These are phyloP conservation scores for Verticillium longisporum DNA, from an alignment of 2,329 filamentous ascomycete genomes.

Conservation along the genomic window DNA sequence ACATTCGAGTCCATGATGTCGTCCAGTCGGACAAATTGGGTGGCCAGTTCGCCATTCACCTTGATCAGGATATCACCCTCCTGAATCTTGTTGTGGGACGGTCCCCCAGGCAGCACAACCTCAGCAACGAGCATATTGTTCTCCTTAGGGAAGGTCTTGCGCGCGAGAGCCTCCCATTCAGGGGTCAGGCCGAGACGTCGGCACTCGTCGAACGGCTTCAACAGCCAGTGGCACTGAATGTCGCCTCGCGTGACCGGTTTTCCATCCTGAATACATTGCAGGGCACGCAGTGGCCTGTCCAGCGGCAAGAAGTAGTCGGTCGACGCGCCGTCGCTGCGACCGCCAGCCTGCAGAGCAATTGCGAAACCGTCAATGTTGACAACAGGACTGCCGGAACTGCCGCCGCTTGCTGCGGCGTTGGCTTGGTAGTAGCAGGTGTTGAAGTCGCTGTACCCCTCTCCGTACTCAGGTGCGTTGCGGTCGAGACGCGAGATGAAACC, in stretches of 20 bases:
- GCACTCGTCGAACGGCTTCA: slow-evolving; percentile 97
- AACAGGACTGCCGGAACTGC: slow-evolving; percentile 96
- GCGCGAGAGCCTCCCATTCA: slow-evolving; percentile 79
- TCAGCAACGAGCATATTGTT: slow-evolving; percentile 97
- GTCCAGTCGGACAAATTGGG: slow-evolving; percentile 86
- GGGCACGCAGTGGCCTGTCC: slow-evolving; percentile 79
- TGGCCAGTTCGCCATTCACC: slow-evolving; percentile 88
- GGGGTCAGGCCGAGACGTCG: slow-evolving; percentile 77
- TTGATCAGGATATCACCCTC: slow-evolving; percentile 92
- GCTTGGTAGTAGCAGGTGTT: slow-evolving; percentile 96
- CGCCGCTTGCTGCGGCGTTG: slow-evolving; percentile 91
- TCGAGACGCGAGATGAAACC: slow-evolving; percentile 95
- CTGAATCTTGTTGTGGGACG: slow-evolving; percentile 78
- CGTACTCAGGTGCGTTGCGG: slow-evolving; percentile 94
- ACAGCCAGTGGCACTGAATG: slow-evolving; percentile 95
- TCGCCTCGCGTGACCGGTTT: slow-evolving; percentile 79
- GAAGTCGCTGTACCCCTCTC: slow-evolving; percentile 97
- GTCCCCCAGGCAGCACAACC: slow-evolving; percentile 86
- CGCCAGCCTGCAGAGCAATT: slow-evolving; percentile 88
- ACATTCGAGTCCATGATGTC: slow-evolving; percentile 88
- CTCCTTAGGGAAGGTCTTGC: slow-evolving; percentile 80
- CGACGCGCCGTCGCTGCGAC: slow-evolving; percentile 86
- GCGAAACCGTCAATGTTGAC: slow-evolving; percentile 92
- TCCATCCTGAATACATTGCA: slow-evolving; percentile 75
- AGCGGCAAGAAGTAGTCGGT: slow-evolving; percentile 97